Evolutionary conservation across 495 filamentous ascomycete genomes (phyloP), one percentile per base, ranked within the genome.

Genomic region (Bathelium albidoporum): DNA sequence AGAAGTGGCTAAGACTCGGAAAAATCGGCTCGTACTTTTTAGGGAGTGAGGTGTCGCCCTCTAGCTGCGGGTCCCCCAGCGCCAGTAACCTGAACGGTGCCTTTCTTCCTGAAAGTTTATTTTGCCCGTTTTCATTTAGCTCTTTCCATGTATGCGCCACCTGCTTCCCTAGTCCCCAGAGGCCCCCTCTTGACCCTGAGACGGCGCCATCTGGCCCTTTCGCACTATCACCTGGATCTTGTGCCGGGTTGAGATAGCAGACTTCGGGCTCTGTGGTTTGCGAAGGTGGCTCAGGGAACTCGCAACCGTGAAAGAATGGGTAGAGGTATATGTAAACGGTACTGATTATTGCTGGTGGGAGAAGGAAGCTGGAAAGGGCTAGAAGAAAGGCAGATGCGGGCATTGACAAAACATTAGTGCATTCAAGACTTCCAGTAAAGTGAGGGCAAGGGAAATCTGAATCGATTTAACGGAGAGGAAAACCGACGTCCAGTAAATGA

Each of bases 11-110:
- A 14, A 70, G 68, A 65, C 87, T 82, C 1, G 86, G 85, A 34
- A 88, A 80, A 31, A 80, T 73, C 61, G 83, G 80, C 64, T 84
- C 78, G 44, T 84, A 78, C 5, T 82, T 76, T 59, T 82, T 80
- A 16, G 83, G 82, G 32, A 96, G 85, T 2, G 88, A 89, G 16
- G 89, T 89, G 72, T 96, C 91, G 68, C 94, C 94, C 74, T 98
- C 94, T 29, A 98, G 82, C 71, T 98, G 94, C 0, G 94, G 94
- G 76, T 98, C 94, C 62, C 87, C 94, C 52, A 98, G 85, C 14
- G 90, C 85, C 28, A 98, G 87, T 2, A 98, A 85, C 32, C 94
- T 82, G 74, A 98, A 96, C 2, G 88, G 88, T 16, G 85, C 90
- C 66, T 73, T 64, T 34, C 36, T 34, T 11, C 24, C 32, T 22